Evolutionary conservation across 768 basidiomycete genomes (phyloP), one percentile per base, ranked within the genome.

Genomic region (Boletus bicolor): DNA sequence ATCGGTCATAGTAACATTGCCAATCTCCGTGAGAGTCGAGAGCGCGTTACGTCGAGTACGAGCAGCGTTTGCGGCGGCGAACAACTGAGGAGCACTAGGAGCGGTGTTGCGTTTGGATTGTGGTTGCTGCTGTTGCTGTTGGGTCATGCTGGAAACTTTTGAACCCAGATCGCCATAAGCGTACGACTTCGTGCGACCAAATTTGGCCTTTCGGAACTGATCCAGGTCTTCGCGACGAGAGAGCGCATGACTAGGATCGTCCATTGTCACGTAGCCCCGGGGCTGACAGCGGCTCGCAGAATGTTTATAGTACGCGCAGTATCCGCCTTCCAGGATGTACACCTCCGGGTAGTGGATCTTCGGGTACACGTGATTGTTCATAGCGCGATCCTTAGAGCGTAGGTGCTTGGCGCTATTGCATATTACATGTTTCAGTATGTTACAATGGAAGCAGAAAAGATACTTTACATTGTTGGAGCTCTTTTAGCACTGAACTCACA

Each of bases 401-500:
- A 98, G 77, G 68, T 95, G 88, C 72, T 96, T 97, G 24, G 97
- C 97, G 67, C 94, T 98, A 60, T 24, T 12, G 44, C 5, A 6
- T 28, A 28, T 28, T 28, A 6, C 34, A 49, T 12, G 35, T 45
- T 38, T 66, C 37, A 64, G 49, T 36, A 42, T 36, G 34, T 7
- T 26, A 36, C 7, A 48, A 58, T 19, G 19, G 32, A 32, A 5
- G 26, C 14, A 54, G 44, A 43, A 24, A 42, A 42, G 52, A 54
- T 17, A 50, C 80, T 85, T 75, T 70, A 95, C 95, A 96, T 93
- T 9, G 96, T 96, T 2, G 97, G 97, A 1, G 94, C 97, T 42
- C 97, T 81, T 74, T 97, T 97, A 17, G 83, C 87, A 60, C 91
- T 94, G 68, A 98, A 98, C 73, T 99, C 97, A 76, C 97, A 99